phyloP scores from a whole-genome alignment of 257 asterid genomes.

The Gardenia jasminoides region DNA sequence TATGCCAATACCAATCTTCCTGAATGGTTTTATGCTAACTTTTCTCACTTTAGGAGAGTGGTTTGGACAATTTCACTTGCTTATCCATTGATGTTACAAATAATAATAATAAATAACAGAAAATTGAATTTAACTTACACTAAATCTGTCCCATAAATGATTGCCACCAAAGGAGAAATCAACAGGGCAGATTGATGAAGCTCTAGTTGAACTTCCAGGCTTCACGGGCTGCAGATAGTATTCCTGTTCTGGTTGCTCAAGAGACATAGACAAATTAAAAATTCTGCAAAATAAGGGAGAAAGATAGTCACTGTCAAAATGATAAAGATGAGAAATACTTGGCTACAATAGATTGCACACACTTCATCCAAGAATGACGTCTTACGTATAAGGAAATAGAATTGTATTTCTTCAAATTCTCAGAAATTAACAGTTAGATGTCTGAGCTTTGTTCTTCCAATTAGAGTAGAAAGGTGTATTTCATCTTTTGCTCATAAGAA shows the following conservation, averaged over 20 bases:
- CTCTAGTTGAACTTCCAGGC: conserved; percentile 53
- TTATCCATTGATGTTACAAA: not conserved
- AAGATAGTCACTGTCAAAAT: conserved; percentile 20
- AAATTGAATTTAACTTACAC: conserved; percentile 48
- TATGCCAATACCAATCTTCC: no score
- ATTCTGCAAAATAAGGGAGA: conserved; percentile 48
- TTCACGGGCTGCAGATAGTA: conserved; percentile 85
- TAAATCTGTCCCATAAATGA: conserved; percentile 94
- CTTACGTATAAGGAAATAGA: not conserved
- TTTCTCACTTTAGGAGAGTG: not conserved
- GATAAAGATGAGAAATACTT: not conserved
- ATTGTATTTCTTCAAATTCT: not conserved
- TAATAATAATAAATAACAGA: not conserved
- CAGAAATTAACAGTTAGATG: not conserved
- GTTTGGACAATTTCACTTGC: not conserved
- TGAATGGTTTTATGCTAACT: not conserved
- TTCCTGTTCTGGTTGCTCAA: conserved; percentile 84
- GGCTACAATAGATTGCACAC: not conserved
- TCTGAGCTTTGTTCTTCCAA: not conserved
- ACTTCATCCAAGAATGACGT: not conserved
- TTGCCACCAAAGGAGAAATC: conserved; percentile 84
- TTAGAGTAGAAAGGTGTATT: not conserved
- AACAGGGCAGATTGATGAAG: conserved; percentile 80
- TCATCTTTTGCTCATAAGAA: not conserved
- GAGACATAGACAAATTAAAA: conserved; percentile 67